Percentiles rank a stretch among this genome's conserved stretches.
Evolutionary conservation across 495 filamentous ascomycete genomes (phyloP).

Genomic region (Ramalina intermedia): DNA sequence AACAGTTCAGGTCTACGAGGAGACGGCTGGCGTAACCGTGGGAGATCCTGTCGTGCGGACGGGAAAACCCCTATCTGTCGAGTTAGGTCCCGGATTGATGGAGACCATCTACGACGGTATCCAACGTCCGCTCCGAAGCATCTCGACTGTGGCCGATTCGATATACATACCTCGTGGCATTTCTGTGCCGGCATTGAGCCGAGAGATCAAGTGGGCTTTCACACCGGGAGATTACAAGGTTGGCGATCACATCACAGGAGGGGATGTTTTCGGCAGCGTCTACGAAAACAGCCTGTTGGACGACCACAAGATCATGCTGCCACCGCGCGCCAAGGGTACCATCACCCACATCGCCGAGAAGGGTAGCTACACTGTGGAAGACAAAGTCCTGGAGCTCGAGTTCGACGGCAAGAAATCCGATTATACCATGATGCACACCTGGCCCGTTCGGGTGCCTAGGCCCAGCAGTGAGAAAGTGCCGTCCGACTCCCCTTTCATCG

Average conservation of each 20-base stretch:
- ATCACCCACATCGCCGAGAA: slow-evolving; percentile 81
- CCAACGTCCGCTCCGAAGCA: slow-evolving; percentile 80
- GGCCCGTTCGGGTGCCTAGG: slow-evolving; percentile 95
- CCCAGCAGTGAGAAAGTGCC: slow-evolving; percentile 81
- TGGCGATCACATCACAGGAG: slow-evolving; percentile 91
- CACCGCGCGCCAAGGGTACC: slow-evolving; percentile 75
- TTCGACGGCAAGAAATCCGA: slow-evolving; percentile 92
- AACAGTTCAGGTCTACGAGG: slow-evolving; percentile 97
- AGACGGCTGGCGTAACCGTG: slow-evolving; percentile 93
- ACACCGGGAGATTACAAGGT: slow-evolving; percentile 73
- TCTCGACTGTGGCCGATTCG: slow-evolving; percentile 57
- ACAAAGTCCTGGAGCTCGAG: slow-evolving; percentile 90
- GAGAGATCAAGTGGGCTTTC: slow-evolving; percentile 89
- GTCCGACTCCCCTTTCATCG: slow-evolving; percentile 77
- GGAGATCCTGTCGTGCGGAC: slow-evolving; percentile 85
- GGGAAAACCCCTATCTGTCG: slow-evolving; percentile 90
- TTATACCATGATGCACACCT: slow-evolving; percentile 94
- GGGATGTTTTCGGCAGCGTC: slow-evolving; percentile 86
- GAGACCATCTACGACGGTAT: slow-evolving; percentile 99
- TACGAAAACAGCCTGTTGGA: slow-evolving; percentile 92
- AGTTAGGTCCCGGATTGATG: slow-evolving; percentile 92
- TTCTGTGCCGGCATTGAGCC: slow-evolving; percentile 71
- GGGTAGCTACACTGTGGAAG: slow-evolving; percentile 84
- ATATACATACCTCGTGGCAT: slow-evolving; percentile 98
- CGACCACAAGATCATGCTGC: slow-evolving; percentile 91